Conservation (phyloP, 2,329 filamentous ascomycete species). For the Nemania serpens region DNA sequence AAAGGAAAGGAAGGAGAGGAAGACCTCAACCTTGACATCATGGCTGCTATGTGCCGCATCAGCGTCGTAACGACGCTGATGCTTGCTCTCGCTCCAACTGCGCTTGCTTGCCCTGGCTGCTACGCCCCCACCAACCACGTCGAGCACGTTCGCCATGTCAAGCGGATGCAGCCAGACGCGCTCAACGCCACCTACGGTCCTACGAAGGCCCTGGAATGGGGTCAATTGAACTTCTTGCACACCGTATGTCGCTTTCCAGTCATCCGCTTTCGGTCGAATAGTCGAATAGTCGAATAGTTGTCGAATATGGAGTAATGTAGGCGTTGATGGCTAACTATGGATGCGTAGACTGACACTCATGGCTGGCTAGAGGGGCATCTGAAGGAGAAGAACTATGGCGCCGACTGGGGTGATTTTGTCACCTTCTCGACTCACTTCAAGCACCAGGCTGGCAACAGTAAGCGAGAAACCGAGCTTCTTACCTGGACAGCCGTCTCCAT, state of each 20-base stretch:
- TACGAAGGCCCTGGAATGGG: constrained; percentile 59
- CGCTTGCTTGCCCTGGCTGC: constrained; percentile 48
- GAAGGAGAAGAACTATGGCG: constrained; percentile 66
- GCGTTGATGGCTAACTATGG: not conserved
- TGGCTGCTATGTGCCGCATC: constrained; percentile 18
- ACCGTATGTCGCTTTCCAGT: constrained; percentile 45
- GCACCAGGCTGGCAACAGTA: constrained; percentile 54
- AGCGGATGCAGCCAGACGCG: constrained; percentile 54
- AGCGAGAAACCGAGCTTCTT: not conserved
- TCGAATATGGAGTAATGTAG: too few species aligned
- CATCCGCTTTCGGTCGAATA: not conserved
- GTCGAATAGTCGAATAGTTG: not conserved
- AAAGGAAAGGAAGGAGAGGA: not conserved
- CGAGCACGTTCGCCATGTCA: constrained; percentile 53
- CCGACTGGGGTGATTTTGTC: constrained; percentile 69
- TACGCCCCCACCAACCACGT: constrained; percentile 48
- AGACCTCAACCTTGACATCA: not conserved
- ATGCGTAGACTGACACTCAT: constrained; percentile 58
- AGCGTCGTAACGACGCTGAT: constrained; percentile 12
- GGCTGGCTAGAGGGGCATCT: constrained; percentile 65
- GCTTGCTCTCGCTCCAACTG: constrained; percentile 30
- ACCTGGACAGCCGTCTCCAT: not conserved
- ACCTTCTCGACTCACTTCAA: constrained; percentile 65
- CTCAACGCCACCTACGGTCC: constrained; percentile 50
- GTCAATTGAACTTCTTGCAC: constrained; percentile 65